phyloP scores from a whole-genome alignment of 495 filamentous ascomycete genomes.

The Sordaria brevicollis region DNA sequence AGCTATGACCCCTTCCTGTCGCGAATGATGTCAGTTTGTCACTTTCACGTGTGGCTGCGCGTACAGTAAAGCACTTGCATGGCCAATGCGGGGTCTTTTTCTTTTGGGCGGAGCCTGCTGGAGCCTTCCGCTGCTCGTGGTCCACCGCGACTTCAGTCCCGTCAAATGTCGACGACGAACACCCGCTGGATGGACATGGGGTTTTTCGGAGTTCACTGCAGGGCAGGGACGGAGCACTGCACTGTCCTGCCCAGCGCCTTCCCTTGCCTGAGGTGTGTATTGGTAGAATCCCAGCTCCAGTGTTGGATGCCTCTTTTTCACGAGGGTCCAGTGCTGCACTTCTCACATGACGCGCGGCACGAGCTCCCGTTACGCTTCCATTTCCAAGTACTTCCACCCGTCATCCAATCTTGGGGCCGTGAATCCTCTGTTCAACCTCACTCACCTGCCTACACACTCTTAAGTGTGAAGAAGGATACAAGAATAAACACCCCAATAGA shows the following conservation, averaged over 20 bases:
- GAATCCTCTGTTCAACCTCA: background rate
- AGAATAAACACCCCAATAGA: background rate
- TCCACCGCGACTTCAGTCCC: background rate
- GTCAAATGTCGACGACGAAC: background rate
- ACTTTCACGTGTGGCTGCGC: background rate
- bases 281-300: background rate
- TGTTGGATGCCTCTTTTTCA: background rate
- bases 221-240: background rate
- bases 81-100: background rate
- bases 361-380: background rate
- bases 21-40: background rate
- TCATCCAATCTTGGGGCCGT: background rate
- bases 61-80: background rate
- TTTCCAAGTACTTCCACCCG: background rate
- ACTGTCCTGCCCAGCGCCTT: background rate
- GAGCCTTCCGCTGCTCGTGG: background rate
- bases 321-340: background rate
- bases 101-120: background rate
- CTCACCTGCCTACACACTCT: too few relatives aligned
- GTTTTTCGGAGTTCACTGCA: background rate
- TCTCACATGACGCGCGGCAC: background rate
- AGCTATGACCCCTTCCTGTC: background rate
- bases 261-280: too few relatives aligned
- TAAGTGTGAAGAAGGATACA: background rate
- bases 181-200: background rate